Evolutionary conservation across 148 eudicot genomes (phyloP), one percentile per base, ranked within the genome.

Genomic region (Nepenthes gracilis): DNA sequence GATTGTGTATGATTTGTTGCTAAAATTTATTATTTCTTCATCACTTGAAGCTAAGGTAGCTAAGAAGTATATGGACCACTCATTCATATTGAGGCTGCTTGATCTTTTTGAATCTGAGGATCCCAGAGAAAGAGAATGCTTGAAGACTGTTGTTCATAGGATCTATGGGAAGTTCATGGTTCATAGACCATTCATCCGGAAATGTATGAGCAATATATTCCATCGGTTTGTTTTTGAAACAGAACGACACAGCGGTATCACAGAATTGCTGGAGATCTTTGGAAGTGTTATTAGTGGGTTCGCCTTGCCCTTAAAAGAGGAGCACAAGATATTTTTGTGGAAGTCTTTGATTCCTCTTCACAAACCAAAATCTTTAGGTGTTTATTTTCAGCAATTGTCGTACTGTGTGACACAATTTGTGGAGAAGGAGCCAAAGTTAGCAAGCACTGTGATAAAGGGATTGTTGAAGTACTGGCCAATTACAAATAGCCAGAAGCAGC

Each of bases 111-210:
- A 62, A 13, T 62, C 65, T 1, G 65, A 62, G 43, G 65, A 62
- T 62, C 65, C 65, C 6, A 51, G 65, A 36, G 65, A 62, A n/a
- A 50, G 65, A 36, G 65, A 62, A 36, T 62, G 43, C 56, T n/a
- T 62, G 57, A 62, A 62, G 23, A 62, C 65, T 35, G 50, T 61
- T 50, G 38, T 61, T 32, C 64, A 61, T 49, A 43, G 64, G n/a
- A 61, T 61, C 3, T 61, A 61, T 49, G 64, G 64, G 40, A 61
- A 61, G 64, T 61, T 61, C 35, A 61, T 61, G 64, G 64, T 61
- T 8, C 65, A 62, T 33, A 33, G 65, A 33, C 65, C 65, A 47
- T 62, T 33, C 50, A 62, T 62, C 35, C 38, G 65, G 56, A 62
- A 62, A 36, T 35, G 56, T 51, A 62, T 62, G 43, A 62, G 43